Evolutionary conservation across 352 stramenopile species (phyloP), one percentile per base, ranked within the genome.

Genomic region (Phytopythium delawarense): DNA sequence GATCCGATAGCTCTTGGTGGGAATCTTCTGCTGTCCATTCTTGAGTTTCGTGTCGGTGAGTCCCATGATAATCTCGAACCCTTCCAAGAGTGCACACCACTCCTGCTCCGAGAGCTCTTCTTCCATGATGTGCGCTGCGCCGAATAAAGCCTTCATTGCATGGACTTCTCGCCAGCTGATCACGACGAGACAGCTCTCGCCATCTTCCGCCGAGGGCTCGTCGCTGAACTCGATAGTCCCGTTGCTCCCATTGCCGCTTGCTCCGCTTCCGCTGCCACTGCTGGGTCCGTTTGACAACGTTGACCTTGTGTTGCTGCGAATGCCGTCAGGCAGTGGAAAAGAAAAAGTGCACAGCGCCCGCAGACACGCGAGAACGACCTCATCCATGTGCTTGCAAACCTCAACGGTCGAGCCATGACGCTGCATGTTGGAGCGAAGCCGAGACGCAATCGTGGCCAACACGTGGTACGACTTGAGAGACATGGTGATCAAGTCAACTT

Each of bases 81-180:
- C 82, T 35, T 93, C 81, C 5, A 95, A 66, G 9, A 95, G 55
- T 20, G 83, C 67, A 50, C 78, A 88, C 87, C 87, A 95, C 59
- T 93, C 87, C 39, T 71, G 65, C 64, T 89, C 74, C 4, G 78
- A 78, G 32, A 95, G 72, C 42, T 95, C 84, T 65, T 93, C 80
- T 40, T 91, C 83, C 84, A 95, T 95, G 37, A 92, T 88, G 51
- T 95, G 87, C 18, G 86, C 85, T 18, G 87, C 81, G 23, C 81
- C 83, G 55, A 92, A 93, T 20, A 95, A 68, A 13, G 84, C 81
- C 61, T 95, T 95, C 87, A 95, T 95, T n/a, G 87, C 87, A 45
- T 93, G 87, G 34, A 95, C 81, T 67, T 95, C 82, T 32, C 84
- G 78, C 87, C 87, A 95, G 46, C 74, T 92, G 50, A 93, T 71